A percentile compares a stretch with the other conserved stretches of the same genome.
Evolutionary conservation across 2,329 filamentous ascomycete species (phyloP).

Genomic region (Colletotrichum viniferum): DNA sequence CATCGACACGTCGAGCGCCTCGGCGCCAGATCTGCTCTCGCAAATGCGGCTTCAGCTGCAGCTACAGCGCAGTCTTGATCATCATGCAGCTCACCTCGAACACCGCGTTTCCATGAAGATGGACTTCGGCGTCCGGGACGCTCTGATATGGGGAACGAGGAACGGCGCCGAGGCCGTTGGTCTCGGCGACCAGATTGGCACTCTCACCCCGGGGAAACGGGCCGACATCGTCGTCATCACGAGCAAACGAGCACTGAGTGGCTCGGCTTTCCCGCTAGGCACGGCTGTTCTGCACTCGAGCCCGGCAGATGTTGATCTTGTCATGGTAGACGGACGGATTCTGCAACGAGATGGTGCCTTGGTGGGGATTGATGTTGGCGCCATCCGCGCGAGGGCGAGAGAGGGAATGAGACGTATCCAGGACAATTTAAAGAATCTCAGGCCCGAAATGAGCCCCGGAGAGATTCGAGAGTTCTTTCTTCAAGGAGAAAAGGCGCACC

Average conservation of each 20-base stretch:
- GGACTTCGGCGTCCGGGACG: background rate
- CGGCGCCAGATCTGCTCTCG: background rate
- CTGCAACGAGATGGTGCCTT: background rate
- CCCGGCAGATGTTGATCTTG: background rate
- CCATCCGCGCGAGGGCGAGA: background rate
- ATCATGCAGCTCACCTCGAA: background rate
- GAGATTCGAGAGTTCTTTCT: background rate
- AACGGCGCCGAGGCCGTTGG: background rate
- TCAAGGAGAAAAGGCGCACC: background rate
- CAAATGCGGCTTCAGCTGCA: background rate
- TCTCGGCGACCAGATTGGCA: background rate
- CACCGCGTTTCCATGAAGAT: background rate
- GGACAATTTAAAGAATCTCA: background rate
- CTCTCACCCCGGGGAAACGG: background rate
- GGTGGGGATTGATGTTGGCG: background rate
- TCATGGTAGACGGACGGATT: background rate
- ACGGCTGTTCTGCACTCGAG: background rate
- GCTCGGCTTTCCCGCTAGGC: background rate
- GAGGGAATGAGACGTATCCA: background rate
- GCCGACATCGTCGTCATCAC: background rate
- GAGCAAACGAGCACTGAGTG: background rate
- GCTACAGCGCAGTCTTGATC: background rate
- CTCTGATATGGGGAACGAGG: background rate
- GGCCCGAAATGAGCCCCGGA: background rate
- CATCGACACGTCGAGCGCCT: background rate